phyloP scores from a whole-genome alignment of 192 early-diverging fungal species.

The Coemansia sp. region DNA sequence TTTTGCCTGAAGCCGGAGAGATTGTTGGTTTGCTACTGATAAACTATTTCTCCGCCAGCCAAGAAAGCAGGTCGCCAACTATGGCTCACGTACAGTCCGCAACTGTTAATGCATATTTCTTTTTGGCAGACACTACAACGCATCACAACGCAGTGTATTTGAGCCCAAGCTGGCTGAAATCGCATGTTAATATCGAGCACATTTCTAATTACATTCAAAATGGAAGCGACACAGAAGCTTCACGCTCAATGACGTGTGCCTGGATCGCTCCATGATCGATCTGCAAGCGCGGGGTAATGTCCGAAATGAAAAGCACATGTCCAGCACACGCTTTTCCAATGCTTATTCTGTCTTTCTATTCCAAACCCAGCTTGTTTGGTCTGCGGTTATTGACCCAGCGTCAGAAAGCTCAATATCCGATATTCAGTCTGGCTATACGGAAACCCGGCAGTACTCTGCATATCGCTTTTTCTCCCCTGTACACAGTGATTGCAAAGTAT shows the following conservation, averaged over 20 bases:
- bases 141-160: neutral
- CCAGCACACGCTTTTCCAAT: neutral
- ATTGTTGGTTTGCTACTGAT: too few species aligned
- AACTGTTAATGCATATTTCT: too few species aligned
- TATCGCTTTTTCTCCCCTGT: constrained; percentile 1
- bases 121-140: neutral
- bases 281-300: neutral
- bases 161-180: neutral
- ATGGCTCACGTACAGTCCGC: too few species aligned
- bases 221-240: neutral
- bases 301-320: constrained; percentile 7
- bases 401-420: neutral
- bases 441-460: constrained; percentile 8
- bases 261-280: constrained; percentile 11
- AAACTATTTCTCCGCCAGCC: too few species aligned
- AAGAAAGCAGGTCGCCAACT: too few species aligned
- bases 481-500: neutral
- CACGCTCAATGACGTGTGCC: constrained; percentile 2
- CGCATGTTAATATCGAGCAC: neutral
- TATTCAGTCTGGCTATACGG: neutral
- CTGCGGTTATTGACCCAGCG: neutral
- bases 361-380: constrained; percentile 1
- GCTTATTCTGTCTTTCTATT: neutral
- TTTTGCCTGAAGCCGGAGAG: too few species aligned
- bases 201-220: neutral